phyloP scores from a whole-genome alignment of 306 rosid species.

The Cyamopsis tetragonoloba region DNA sequence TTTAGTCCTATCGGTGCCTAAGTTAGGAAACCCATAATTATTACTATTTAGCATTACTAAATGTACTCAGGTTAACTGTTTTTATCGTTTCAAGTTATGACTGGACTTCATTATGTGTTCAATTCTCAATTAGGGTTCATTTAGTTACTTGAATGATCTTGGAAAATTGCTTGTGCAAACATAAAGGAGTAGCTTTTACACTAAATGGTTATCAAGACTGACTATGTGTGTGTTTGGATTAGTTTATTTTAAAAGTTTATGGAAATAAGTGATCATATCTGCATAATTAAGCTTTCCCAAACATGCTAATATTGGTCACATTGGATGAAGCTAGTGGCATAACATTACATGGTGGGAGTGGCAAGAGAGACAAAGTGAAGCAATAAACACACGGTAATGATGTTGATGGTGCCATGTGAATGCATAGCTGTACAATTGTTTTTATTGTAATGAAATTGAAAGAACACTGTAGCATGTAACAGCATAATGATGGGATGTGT shows the following conservation, averaged over 20 bases:
- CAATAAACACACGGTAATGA: slow-evolving; percentile 17
- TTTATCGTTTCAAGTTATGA: neutral
- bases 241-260: too few species aligned
- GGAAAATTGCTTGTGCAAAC: neutral
- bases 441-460: slow-evolving; percentile 24
- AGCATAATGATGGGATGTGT: slow-evolving; percentile 19
- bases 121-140: neutral
- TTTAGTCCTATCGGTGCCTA: neutral
- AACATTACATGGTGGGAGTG: neutral
- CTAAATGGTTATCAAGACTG: neutral
- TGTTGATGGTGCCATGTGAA: slow-evolving; percentile 39
- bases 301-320: too few species aligned
- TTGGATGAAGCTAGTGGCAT: neutral
- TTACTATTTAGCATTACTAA: neutral
- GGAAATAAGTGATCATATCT: too few species aligned
- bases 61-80: neutral
- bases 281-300: too few species aligned
- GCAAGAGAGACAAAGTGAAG: slow-evolving; percentile 4
- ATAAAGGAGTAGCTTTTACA: neutral
- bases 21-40: neutral
- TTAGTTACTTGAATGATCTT: neutral
- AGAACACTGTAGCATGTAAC: neutral
- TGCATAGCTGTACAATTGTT: slow-evolving; percentile 28
- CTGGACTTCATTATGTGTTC: neutral
- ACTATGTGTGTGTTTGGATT: too few species aligned